Conservation (phyloP, 257 asterid genomes). For the Solanum neorickii region DNA sequence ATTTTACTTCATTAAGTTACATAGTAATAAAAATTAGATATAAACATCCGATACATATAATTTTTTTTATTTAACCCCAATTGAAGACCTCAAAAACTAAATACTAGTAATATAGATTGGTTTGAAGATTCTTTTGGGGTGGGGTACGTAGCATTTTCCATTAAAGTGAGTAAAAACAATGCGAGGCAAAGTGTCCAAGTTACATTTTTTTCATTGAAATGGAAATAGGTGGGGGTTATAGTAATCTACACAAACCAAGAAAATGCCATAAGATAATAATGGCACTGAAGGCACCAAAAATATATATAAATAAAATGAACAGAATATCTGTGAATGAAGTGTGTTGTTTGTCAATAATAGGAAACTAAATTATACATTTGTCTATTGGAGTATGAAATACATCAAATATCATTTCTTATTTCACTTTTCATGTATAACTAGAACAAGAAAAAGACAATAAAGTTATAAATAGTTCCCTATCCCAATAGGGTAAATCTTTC, state of each 20-base stretch:
- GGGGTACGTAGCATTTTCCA: background rate
- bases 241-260: background rate
- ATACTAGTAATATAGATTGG: background rate
- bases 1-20: too few species aligned
- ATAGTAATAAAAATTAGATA: too few species aligned
- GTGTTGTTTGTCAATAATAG: background rate
- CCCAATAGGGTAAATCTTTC: background rate
- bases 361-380: background rate
- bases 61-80: too few species aligned
- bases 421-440: background rate
- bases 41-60: too few species aligned
- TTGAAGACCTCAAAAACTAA: background rate
- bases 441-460: background rate
- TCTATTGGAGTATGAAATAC: background rate
- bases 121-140: background rate
- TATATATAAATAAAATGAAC: background rate
- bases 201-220: background rate
- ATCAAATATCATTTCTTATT: background rate
- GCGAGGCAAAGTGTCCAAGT: background rate
- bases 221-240: slow-evolving; percentile 5
- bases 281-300: background rate
- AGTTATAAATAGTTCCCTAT: background rate
- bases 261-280: background rate
- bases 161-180: background rate
- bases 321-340: background rate